Conservation (phyloP, 2,329 filamentous ascomycete genomes). For the Capronia epimyces region DNA sequence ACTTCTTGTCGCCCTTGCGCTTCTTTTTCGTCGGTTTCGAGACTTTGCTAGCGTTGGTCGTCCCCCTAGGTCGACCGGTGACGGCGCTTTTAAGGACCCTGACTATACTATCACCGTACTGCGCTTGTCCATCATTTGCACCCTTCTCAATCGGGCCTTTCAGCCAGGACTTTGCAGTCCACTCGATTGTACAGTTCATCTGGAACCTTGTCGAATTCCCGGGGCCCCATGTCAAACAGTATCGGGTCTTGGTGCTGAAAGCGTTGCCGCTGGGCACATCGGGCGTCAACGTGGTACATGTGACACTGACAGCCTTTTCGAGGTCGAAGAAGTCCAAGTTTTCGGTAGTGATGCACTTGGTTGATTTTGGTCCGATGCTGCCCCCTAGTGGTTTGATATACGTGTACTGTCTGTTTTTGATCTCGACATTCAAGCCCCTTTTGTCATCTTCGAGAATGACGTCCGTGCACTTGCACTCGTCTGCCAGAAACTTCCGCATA, state of each 20-base stretch:
- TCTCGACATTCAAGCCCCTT: conserved; percentile 68
- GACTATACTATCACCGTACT: conserved; percentile 76
- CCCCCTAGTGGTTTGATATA: conserved; percentile 88
- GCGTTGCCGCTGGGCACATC: conserved; percentile 93
- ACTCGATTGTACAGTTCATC: conserved; percentile 86
- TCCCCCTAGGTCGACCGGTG: conserved; percentile 55
- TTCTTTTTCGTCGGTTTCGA: conserved; percentile 52
- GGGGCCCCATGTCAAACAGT: conserved; percentile 88
- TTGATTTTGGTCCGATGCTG: conserved; percentile 85
- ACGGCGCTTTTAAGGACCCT: conserved; percentile 68
- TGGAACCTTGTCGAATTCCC: conserved; percentile 78
- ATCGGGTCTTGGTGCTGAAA: conserved; percentile 87
- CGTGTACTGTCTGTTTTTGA: conserved; percentile 66
- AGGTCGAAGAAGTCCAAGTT: conserved; percentile 78
- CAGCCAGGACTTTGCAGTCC: conserved; percentile 96
- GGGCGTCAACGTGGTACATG: conserved; percentile 77
- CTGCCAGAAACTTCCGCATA: conserved; percentile 78
- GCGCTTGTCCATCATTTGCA: conserved; percentile 79
- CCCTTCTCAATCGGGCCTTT: conserved; percentile 96
- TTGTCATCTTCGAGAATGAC: conserved; percentile 77
- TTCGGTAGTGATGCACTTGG: conserved; percentile 86
- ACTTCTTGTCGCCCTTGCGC: conserved; percentile 55
- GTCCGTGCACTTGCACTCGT: conserved; percentile 76
- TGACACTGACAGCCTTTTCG: conserved; percentile 80
- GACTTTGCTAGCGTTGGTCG: conserved; percentile 43